These are phyloP conservation scores for Synchytrium microbalum DNA, from an alignment of 371 early-diverging fungal species.

Conservation along the genomic window DNA sequence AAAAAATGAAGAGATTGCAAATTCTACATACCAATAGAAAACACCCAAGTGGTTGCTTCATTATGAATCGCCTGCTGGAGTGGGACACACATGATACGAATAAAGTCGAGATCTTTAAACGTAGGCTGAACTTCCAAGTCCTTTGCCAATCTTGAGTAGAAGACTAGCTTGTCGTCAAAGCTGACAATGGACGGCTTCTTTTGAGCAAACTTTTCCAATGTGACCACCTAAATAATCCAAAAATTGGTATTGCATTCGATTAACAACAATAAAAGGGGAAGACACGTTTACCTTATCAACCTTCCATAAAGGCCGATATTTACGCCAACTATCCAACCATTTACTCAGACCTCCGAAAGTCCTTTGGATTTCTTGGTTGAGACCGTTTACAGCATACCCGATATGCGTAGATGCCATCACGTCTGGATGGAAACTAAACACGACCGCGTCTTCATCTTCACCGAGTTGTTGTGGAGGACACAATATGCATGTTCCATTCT, in stretches of 20 bases:
- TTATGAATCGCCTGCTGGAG: slow-evolving; percentile 40
- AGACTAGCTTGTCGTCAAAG: slow-evolving; percentile 48
- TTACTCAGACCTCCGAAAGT: slow-evolving; percentile 39
- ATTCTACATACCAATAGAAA: slow-evolving; percentile 46
- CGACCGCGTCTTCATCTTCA: slow-evolving; percentile 44
- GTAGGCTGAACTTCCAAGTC: slow-evolving; percentile 43
- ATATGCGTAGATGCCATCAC: slow-evolving; percentile 34
- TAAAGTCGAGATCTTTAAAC: slow-evolving; percentile 42
- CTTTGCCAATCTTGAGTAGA: slow-evolving; percentile 44
- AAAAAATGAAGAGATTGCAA: too few relatives aligned
- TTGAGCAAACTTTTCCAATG: slow-evolving; percentile 52
- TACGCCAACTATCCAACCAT: slow-evolving; percentile 49
- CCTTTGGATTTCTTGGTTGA: slow-evolving; percentile 36
- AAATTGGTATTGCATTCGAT: neutral
- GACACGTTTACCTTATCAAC: slow-evolving; percentile 42
- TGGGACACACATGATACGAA: slow-evolving; percentile 37
- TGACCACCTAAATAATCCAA: slow-evolving; percentile 28
- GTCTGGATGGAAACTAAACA: slow-evolving; percentile 48
- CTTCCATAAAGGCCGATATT: slow-evolving; percentile 55
- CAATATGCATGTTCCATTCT: slow-evolving; percentile 47
- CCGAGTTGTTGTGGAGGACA: slow-evolving; percentile 43
- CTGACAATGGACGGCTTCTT: slow-evolving; percentile 45
- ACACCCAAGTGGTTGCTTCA: slow-evolving; percentile 48
- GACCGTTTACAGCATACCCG: slow-evolving; percentile 26
- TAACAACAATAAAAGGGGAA: slow-evolving; percentile 1